A percentile compares a stretch with the other conserved stretches of the same genome.
These are phyloP conservation scores for Fraxinus dipetala DNA, from an alignment of 305 asterid genomes.

Conservation along the genomic window DNA sequence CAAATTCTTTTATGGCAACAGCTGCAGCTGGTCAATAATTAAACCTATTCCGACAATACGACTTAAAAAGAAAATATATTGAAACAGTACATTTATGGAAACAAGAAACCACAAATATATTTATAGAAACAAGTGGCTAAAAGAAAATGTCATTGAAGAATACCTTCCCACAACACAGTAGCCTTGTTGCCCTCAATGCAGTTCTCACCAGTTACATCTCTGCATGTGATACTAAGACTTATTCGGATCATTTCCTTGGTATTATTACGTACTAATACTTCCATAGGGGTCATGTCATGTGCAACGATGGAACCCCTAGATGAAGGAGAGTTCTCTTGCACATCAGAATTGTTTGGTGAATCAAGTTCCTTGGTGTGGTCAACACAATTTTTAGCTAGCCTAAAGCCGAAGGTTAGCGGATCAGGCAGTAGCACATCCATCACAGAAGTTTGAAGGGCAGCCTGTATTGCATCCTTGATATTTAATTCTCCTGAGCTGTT, in stretches of 20 bases:
- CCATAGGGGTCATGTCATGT: slow-evolving; percentile 78
- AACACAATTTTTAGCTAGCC: slow-evolving; percentile 50
- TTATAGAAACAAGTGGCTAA: slow-evolving; percentile 1
- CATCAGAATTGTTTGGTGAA: slow-evolving; percentile 35
- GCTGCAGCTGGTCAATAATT: neutral
- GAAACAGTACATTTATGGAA: neutral
- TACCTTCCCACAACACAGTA: slow-evolving; percentile 97
- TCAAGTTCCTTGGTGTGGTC: slow-evolving; percentile 23
- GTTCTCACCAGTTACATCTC: slow-evolving; percentile 97
- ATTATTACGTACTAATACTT: slow-evolving; percentile 91
- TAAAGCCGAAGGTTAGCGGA: slow-evolving; percentile 93
- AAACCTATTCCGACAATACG: neutral
- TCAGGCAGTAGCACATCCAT: slow-evolving; percentile 95
- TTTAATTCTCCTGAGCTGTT: slow-evolving; percentile 92
- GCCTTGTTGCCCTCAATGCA: slow-evolving; percentile 83
- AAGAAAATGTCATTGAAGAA: slow-evolving; percentile 14
- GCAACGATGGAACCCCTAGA: slow-evolving; percentile 53
- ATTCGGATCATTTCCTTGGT: slow-evolving; percentile 69
- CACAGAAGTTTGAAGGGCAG: slow-evolving; percentile 90
- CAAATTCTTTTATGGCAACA: neutral
- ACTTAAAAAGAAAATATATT: neutral
- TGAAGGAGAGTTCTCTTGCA: slow-evolving; percentile 19
- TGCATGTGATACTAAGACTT: slow-evolving; percentile 74
- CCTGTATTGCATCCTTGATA: slow-evolving; percentile 85
- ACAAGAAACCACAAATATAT: neutral